A percentile compares a stretch with the other conserved stretches of the same genome.
phyloP scores from a whole-genome alignment of 306 rosid species.

The Coriaria nepalensis region DNA sequence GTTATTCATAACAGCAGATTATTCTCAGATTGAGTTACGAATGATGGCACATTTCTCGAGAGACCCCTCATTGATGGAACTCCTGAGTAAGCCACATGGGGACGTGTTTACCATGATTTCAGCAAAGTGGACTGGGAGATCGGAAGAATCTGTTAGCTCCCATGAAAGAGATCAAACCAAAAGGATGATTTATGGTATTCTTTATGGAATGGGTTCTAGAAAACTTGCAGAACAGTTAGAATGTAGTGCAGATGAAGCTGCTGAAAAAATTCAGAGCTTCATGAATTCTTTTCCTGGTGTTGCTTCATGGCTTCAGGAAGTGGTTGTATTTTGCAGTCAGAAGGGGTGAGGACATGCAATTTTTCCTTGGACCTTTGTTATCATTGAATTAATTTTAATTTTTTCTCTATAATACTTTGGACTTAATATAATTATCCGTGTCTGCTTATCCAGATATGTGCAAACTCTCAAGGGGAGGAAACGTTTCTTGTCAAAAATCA shows the following conservation, averaged over 20 bases:
- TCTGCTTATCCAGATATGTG: constrained; percentile 45
- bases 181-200: constrained; percentile 88
- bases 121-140: constrained; percentile 71
- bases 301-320: constrained; percentile 87
- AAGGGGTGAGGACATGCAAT: constrained; percentile 56
- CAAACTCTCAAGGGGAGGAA: constrained; percentile 76
- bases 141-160: constrained; percentile 54
- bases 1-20: constrained; percentile 87
- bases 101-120: constrained; percentile 85
- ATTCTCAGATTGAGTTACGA: constrained; percentile 94
- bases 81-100: constrained; percentile 57
- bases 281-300: constrained; percentile 79
- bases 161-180: constrained; percentile 78
- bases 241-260: constrained; percentile 69
- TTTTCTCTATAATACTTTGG: constrained; percentile 9
- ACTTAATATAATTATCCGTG: constrained; percentile 7
- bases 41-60: constrained; percentile 94
- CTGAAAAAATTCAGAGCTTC: constrained; percentile 64
- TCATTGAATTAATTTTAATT: constrained; percentile 1
- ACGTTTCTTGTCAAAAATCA: constrained; percentile 84
- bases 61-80: constrained; percentile 61
- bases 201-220: constrained; percentile 91
- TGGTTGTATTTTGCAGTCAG: constrained; percentile 50
- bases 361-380: neutral
- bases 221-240: constrained; percentile 78